Evolutionary conservation across 169 alveolate species (phyloP), one percentile per base, ranked within the genome.

Genomic region (Cryptosporidium viatorum): DNA sequence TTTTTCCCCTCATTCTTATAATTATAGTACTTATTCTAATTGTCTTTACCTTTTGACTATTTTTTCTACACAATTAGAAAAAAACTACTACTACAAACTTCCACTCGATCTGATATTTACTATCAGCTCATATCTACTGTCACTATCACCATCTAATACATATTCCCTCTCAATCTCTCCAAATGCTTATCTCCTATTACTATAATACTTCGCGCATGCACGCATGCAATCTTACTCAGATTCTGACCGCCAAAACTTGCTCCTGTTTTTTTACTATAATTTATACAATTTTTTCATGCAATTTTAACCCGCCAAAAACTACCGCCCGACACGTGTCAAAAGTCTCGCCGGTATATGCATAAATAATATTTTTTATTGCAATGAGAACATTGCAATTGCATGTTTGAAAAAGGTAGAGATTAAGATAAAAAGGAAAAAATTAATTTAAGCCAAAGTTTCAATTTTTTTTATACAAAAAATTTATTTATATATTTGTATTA

Each of bases 331-430:
- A 65, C 71, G 71, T 65, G 71, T 65, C 71, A 65, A 65, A 65
- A 65, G 71, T 65, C 71, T 65, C 71, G 71, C 50, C 43, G 71
- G 71, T 65, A 65, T 65, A 65, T 65, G 71, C 48, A 65, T 35
- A 65, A 65, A 65, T 65, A 37, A 37, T 18, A 31, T 21, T 21
- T 65, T 8, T 35, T 35, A 65, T 35, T 35, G 71, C 52, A 65
- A 33, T 14, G 31, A 33, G 31, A 65, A 65, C 48, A 31, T 59
- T 23, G 48, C 71, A 29, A n/a, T 31, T 65, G 71, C 71, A 65
- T 65, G 71, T 31, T 65, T 35, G 71, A 65, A 65, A 65, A 65
- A 65, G 51, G 52, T 65, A 65, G 35, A 55, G 23, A 37, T 37
- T 65, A 14, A 18, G 29, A 65, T n/a, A 65, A 65, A 37, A 37